phyloP scores from a whole-genome alignment of 169 alveolate species.

The Eimeria sp. region DNA sequence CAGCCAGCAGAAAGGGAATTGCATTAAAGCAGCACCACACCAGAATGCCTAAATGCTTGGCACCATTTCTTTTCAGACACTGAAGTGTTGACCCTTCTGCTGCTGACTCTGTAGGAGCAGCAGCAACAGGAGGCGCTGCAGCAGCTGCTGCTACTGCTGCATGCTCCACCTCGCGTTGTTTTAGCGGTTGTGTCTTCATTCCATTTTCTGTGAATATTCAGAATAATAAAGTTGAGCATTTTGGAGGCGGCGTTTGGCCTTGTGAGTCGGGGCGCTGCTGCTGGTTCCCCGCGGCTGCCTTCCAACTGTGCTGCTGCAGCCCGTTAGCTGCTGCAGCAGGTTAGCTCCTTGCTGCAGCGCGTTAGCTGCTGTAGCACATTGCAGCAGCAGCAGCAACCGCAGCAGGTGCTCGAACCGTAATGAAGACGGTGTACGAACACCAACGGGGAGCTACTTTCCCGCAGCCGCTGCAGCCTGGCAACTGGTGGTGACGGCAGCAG shows the following conservation, averaged over 20 bases:
- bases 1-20: not conserved
- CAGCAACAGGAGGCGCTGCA: not conserved
- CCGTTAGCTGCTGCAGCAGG: not conserved
- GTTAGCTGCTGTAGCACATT: not conserved
- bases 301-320: not conserved
- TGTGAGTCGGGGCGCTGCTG: conserved; percentile 22
- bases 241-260: not conserved
- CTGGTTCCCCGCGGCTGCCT: not conserved
- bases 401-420: not conserved
- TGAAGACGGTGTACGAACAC: not conserved
- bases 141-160: conserved; percentile 41
- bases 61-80: not conserved
- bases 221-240: not conserved
- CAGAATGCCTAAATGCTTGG: not conserved
- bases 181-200: not conserved
- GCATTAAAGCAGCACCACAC: not conserved
- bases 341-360: not conserved
- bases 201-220: not conserved
- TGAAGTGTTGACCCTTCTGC: not conserved
- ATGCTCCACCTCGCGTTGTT: conserved; percentile 15
- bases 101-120: conserved; percentile 13
- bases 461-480: not conserved
- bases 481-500: not conserved
- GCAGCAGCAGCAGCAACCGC: conserved; percentile 8
- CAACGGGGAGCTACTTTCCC: not conserved